Conservation (phyloP, 805 yeast species). For the Huiozyma naganishii region DNA sequence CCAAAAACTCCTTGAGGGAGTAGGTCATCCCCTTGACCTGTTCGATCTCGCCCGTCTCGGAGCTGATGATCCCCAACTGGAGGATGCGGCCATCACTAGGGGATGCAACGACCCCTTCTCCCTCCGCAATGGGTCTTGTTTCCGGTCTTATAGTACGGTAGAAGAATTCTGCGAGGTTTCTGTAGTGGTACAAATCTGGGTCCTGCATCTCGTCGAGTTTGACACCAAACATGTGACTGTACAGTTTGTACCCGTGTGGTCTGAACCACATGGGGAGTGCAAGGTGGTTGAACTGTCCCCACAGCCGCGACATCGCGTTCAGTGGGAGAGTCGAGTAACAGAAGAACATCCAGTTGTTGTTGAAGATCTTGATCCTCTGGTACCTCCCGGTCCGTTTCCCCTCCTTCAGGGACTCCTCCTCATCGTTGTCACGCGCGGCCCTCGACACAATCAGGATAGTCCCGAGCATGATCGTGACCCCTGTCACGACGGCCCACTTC, state of each 20-base stretch:
- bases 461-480: conserved; percentile 23
- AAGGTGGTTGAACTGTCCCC: conserved; percentile 87
- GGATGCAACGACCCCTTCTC: conserved; percentile 52
- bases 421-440: conserved; percentile 18
- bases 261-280: conserved; percentile 84
- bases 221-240: conserved; percentile 75
- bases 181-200: conserved; percentile 61
- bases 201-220: conserved; percentile 83
- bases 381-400: conserved; percentile 12
- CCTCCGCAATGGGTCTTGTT: conserved; percentile 61
- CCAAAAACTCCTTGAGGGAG: conserved; percentile 78
- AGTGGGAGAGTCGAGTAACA: conserved; percentile 85
- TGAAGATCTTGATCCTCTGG: conserved; percentile 27
- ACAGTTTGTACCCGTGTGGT: conserved; percentile 67
- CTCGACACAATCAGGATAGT: conserved; percentile 15
- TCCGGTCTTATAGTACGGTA: conserved; percentile 73
- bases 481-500: conserved; percentile 23
- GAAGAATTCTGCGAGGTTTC: conserved; percentile 82
- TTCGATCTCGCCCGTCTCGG: conserved; percentile 75
- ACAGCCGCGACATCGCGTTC: conserved; percentile 79
- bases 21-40: conserved; percentile 96
- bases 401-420: conserved; percentile 6
- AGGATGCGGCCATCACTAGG: conserved; percentile 92
- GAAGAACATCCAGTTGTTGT: conserved; percentile 72
- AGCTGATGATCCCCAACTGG: conserved; percentile 63